Base-by-base conservation (phyloP, 352 stramenopile genomes). In the Globisporangium orthogonon region DNA sequence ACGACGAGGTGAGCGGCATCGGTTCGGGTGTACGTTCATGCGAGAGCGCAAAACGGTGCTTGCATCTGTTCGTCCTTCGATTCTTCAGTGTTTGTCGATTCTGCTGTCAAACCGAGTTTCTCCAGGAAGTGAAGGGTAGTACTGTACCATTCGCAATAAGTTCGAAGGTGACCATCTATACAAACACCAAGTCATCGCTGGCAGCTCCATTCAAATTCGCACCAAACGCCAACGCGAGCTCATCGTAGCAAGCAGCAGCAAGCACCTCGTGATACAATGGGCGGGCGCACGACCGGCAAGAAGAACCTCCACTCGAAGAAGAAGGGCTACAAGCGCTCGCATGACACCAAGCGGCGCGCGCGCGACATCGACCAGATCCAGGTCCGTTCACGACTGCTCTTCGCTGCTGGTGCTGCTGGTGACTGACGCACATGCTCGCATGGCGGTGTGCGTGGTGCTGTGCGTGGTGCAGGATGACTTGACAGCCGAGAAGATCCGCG, bases 291-390 rank as follows among this genome's bases (percentile, higher is more conserved):
- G 50, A 66, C 73, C 15, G 73, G 69, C 58, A 88, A 86, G 69
- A 78, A 81, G 66, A 70, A 82, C 54, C 68, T 77, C 18, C 78
- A 87, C 69, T 76, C 73, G 60, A 95, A 93, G 70, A 93, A 93
- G 67, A 95, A 91, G 60, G 70, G 86, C 52, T 95, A 93, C 81
- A 91, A 91, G 71, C 81, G 82, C 57, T 69, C 73, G 41, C 85
- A 95, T 61, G 70, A 79, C 51, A 95, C 85, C 58, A 93, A 92
- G 69, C 85, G 79, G 58, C 76, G 85, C 60, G 48, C 74, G 52
- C 81, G 85, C 33, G 85, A 95, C 49, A 73, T 95, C 13, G 85
- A 95, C 55, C 85, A 95, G 78, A 93, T 95, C 63, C 85, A 93
- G 70, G 74, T 81, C 31, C 48, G 40, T n/a, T n/a, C 29, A 4